Conservation (phyloP, 192 early-diverging fungal genomes). For the Pecoramyces ruminantium region DNA sequence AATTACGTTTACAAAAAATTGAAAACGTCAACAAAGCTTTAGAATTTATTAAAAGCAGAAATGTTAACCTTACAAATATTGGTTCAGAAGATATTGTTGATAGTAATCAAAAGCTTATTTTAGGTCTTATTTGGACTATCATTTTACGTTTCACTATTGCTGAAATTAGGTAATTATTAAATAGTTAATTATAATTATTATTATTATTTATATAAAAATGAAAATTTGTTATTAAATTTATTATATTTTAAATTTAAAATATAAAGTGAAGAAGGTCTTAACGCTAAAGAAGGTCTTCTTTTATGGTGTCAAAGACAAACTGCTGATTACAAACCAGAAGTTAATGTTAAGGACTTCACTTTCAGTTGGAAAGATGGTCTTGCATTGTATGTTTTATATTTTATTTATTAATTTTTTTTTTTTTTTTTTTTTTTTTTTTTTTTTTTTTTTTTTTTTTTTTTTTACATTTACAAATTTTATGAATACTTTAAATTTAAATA, state of each 20-base stretch:
- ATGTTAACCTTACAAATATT: slow-evolving; percentile 83
- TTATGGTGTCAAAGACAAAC: slow-evolving; percentile 96
- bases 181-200: too few relatives aligned
- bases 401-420: too few relatives aligned
- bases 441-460: too few relatives aligned
- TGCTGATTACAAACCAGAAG: slow-evolving; percentile 65
- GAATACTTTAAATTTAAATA: too few relatives aligned
- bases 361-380: slow-evolving; percentile 87
- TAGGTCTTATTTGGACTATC: slow-evolving; percentile 94
- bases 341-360: slow-evolving; percentile 78
- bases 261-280: slow-evolving; percentile 74
- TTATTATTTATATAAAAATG: too few relatives aligned
- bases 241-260: too few relatives aligned
- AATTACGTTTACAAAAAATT: slow-evolving; percentile 82
- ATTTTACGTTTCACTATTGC: slow-evolving; percentile 94
- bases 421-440: too few relatives aligned
- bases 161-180: slow-evolving; percentile 47
- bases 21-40: slow-evolving; percentile 91
- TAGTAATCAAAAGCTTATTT: slow-evolving; percentile 71
- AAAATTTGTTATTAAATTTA: too few relatives aligned
- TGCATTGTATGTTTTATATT: slow-evolving; percentile 76
- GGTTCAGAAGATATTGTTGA: slow-evolving; percentile 98
- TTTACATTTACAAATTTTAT: too few relatives aligned
- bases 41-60: slow-evolving; percentile 74
- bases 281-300: slow-evolving; percentile 88